Percentiles rank a stretch among this genome's conserved stretches.
phyloP scores from a whole-genome alignment of 2,329 filamentous ascomycete genomes.

The Claviceps purpurea region DNA sequence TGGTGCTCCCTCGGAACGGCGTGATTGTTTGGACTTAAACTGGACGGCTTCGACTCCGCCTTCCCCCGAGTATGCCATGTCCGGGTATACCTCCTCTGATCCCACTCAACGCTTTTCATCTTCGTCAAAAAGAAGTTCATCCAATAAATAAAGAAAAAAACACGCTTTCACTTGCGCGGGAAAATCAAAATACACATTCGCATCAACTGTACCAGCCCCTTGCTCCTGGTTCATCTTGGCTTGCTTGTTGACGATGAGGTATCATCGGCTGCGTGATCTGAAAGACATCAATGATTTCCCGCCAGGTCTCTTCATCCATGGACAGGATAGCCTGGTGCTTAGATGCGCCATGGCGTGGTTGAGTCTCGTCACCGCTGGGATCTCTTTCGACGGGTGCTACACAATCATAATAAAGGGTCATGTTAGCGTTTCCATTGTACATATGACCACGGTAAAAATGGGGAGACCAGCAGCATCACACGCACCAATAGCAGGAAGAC shows the following conservation, averaged over 20 bases:
- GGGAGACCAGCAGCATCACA: constrained; percentile 9
- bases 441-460: neutral
- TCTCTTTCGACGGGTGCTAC: constrained; percentile 24
- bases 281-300: constrained; percentile 61
- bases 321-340: constrained; percentile 81
- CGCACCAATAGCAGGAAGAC: constrained; percentile 70
- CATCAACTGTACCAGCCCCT: constrained; percentile 52
- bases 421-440: neutral
- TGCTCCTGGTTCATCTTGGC: constrained; percentile 35
- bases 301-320: constrained; percentile 76
- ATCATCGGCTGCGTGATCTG: constrained; percentile 72
- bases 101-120: neutral
- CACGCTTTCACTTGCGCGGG: neutral
- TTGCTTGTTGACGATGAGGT: constrained; percentile 56
- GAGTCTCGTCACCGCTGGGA: constrained; percentile 31
- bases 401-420: neutral
- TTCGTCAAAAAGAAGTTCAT: neutral
- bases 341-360: constrained; percentile 37
- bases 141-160: neutral
- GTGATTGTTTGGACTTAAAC: neutral
- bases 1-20: neutral
- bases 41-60: neutral
- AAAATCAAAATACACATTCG: neutral
- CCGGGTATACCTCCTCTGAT: neutral
- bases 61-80: neutral